Percentiles rank a stretch among this genome's conserved stretches.
Conservation (phyloP, 2,329 filamentous ascomycete genomes). For the Aotearoamyces nothofagi region DNA sequence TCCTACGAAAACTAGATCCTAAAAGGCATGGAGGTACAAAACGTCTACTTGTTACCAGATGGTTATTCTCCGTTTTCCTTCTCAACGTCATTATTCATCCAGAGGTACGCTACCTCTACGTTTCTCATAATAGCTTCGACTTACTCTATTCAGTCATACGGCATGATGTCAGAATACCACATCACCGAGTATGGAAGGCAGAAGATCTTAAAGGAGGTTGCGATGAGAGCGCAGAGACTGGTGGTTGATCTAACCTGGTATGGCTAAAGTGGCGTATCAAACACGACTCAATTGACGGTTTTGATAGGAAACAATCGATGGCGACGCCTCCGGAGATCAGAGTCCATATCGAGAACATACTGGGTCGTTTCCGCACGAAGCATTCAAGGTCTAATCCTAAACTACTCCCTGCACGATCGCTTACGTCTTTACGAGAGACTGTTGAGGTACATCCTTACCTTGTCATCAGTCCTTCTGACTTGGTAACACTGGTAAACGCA, state of each 20-base stretch:
- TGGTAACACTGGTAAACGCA: slow-evolving; percentile 66
- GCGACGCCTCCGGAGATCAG: slow-evolving; percentile 49
- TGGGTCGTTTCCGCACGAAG: slow-evolving; percentile 40
- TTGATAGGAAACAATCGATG: slow-evolving; percentile 37
- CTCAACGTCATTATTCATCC: slow-evolving; percentile 75
- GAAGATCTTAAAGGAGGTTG: slow-evolving; percentile 66
- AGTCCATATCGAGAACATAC: slow-evolving; percentile 55
- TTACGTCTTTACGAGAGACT: slow-evolving; percentile 61
- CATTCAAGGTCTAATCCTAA: slow-evolving; percentile 33
- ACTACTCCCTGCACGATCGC: slow-evolving; percentile 54
- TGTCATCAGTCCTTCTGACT: slow-evolving; percentile 64
- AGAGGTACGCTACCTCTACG: slow-evolving; percentile 40
- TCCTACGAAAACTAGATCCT: slow-evolving; percentile 60
- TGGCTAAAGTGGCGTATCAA: slow-evolving; percentile 27
- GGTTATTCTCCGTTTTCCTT: slow-evolving; percentile 82
- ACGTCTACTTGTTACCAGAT: slow-evolving; percentile 75
- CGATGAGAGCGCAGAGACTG: slow-evolving; percentile 62
- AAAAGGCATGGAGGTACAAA: slow-evolving; percentile 61
- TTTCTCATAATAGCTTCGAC: slow-evolving; percentile 2
- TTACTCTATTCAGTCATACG: slow-evolving; percentile 27
- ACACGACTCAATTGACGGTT: slow-evolving; percentile 2
- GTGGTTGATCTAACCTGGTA: slow-evolving; percentile 59
- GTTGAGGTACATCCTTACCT: slow-evolving; percentile 66
- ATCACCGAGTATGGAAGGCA: slow-evolving; percentile 84
- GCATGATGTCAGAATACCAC: slow-evolving; percentile 76